These are phyloP conservation scores for Pseudogymnoascus sp. DNA, from an alignment of 2,329 filamentous ascomycete species.

Conservation along the genomic window DNA sequence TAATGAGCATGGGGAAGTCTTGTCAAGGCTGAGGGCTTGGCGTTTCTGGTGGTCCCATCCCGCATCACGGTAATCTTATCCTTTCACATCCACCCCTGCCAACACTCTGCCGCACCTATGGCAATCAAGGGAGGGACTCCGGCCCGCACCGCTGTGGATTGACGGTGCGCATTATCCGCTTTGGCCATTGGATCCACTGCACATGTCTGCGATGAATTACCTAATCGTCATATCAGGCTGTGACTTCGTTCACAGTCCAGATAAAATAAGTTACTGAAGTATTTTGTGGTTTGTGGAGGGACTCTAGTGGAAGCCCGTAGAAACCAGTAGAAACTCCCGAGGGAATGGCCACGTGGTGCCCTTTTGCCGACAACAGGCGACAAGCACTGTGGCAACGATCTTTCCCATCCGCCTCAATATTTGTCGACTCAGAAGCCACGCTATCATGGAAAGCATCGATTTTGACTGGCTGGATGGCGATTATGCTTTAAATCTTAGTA, in stretches of 20 bases:
- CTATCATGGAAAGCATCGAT: slow-evolving; percentile 14
- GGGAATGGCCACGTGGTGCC: no score
- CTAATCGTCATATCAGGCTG: neutral
- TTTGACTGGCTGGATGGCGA: slow-evolving; percentile 12
- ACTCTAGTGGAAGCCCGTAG: neutral
- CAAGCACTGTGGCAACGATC: neutral
- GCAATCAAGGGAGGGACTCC: neutral
- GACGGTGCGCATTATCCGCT: no score
- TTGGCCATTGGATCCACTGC: no score
- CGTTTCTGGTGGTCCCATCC: neutral
- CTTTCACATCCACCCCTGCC: neutral
- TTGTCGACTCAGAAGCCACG: slow-evolving; percentile 13
- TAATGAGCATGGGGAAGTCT: neutral
- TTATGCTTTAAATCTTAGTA: slow-evolving; percentile 10
- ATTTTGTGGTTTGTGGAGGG: neutral
- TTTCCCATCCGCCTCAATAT: neutral
- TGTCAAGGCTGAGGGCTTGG: neutral
- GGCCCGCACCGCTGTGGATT: no score
- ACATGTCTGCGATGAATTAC: neutral
- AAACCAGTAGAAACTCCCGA: no score
- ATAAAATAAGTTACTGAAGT: neutral
- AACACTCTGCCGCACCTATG: neutral
- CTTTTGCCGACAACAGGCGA: neutral
- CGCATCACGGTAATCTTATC: neutral
- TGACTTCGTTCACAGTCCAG: neutral